Evolutionary conservation across 2,329 filamentous ascomycete genomes (phyloP), one percentile per base, ranked within the genome.

Genomic region (Bipolaris sorokiniana): DNA sequence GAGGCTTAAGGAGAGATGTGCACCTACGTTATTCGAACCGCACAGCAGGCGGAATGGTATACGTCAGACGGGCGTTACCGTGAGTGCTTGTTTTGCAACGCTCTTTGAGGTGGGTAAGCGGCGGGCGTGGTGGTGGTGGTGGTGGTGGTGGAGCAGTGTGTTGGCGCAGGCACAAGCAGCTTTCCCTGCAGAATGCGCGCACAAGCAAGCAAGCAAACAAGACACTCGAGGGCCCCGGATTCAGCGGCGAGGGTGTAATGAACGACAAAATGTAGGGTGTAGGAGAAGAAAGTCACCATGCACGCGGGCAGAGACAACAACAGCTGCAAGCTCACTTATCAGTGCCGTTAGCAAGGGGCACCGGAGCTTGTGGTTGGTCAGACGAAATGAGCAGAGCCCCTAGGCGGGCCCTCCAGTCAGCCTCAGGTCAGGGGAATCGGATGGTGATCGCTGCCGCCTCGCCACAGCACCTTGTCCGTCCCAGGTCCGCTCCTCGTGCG

Each of bases 301-400:
- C 16, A 44, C 33, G 46, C 48, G 49, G 23, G 15, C 42, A 33
- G 18, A 28, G 16, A 33, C 23, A 45, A 18, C 26, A 31, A 45
- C 37, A 37, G 53, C 34, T 41, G 36, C 41, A 16, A 54, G 22
- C 31, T 44, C 38, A 55, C 55, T 48, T 55, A 57, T 54, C 50
- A 55, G 41, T 36, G 36, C 28, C 47, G 41, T 42, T 46, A 26
- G 38, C 49, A 56, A 64, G 56, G 61, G 62, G 60, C 52, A 22
- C n/a, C 9, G 11, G 3, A 11, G 31, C 40, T 59, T 54, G 18
- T 65, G 66, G 61, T 61, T 63, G 63, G 64, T 50, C 51, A 22
- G 55, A 46, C 61, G 57, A 70, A 71, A 73, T 69, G 65, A 71
- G 63, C 47, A 48, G 54, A 52, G 56, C 62, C 54, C 53, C 51